phyloP scores from a whole-genome alignment of 768 basidiomycete genomes.

The Naganishia vishniacii region DNA sequence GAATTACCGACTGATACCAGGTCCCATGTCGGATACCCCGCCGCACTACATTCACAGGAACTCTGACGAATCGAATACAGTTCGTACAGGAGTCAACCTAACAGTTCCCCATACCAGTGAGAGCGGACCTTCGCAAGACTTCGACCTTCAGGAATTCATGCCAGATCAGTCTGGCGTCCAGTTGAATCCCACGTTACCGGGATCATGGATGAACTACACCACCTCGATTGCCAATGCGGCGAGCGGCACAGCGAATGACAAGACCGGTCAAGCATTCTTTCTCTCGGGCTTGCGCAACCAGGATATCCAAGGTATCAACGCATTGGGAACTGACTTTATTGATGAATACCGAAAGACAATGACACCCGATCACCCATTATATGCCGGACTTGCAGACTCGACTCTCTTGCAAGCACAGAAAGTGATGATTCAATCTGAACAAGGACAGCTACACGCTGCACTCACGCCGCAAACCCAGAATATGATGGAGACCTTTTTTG shows the following conservation, averaged over 20 bases:
- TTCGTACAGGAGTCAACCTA: slow-evolving; percentile 4
- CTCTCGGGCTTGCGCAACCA: not conserved
- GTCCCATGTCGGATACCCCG: not conserved
- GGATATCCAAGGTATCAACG: not conserved
- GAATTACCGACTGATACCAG: not conserved
- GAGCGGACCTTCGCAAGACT: not conserved
- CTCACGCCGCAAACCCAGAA: slow-evolving; percentile 12
- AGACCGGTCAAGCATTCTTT: not conserved
- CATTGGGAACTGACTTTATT: slow-evolving; percentile 6
- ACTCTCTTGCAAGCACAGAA: not conserved
- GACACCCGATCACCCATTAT: slow-evolving; percentile 5
- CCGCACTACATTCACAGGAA: slow-evolving; percentile 2
- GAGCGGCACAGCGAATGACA: not conserved
- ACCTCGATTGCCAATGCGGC: not conserved
- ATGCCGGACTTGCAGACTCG: not conserved
- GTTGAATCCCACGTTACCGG: not conserved
- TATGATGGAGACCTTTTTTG: slow-evolving; percentile 8
- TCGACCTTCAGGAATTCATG: not conserved
- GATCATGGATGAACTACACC: not conserved
- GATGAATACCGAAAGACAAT: slow-evolving; percentile 15
- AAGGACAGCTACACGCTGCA: not conserved
- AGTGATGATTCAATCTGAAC: not conserved
- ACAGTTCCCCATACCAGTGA: not conserved
- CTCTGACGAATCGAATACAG: not conserved
- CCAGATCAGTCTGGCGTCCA: not conserved